Evolutionary conservation across 2,329 filamentous ascomycete genomes (phyloP).

Genomic region (Pleoardoris graminearum): DNA sequence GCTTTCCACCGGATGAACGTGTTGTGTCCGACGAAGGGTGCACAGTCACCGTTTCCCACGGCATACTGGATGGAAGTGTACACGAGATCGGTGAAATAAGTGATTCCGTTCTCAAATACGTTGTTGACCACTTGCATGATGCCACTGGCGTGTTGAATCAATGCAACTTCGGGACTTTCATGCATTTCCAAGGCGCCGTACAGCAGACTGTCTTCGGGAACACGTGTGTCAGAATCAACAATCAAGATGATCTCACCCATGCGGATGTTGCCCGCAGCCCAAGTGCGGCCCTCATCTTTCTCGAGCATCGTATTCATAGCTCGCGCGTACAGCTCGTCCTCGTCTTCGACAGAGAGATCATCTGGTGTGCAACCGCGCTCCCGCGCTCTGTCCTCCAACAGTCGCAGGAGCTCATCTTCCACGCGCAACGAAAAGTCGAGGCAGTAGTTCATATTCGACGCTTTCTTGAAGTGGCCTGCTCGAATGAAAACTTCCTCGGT

Average conservation of each 20-base stretch:
- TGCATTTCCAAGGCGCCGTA: slow-evolving; percentile 80
- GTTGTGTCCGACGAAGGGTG: slow-evolving; percentile 76
- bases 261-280: slow-evolving; percentile 82
- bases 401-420: slow-evolving; percentile 59
- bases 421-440: slow-evolving; percentile 64
- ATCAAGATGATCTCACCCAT: slow-evolving; percentile 79
- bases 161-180: slow-evolving; percentile 73
- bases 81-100: slow-evolving; percentile 76
- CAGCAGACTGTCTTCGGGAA: slow-evolving; percentile 70
- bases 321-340: slow-evolving; percentile 30
- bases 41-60: slow-evolving; percentile 69
- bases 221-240: slow-evolving; percentile 41
- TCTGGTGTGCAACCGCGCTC: slow-evolving; percentile 24
- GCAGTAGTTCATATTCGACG: slow-evolving; percentile 74
- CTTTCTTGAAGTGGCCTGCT: slow-evolving; percentile 44
- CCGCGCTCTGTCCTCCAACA: slow-evolving; percentile 25
- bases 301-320: slow-evolving; percentile 63
- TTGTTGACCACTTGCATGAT: slow-evolving; percentile 72
- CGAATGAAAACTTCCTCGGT: slow-evolving; percentile 48
- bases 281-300: slow-evolving; percentile 69
- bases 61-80: slow-evolving; percentile 72
- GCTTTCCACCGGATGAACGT: slow-evolving; percentile 71
- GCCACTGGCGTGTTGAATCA: slow-evolving; percentile 71
- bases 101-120: slow-evolving; percentile 74
- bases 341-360: slow-evolving; percentile 32